Base-by-base conservation (phyloP, 257 asterid genomes). In the Henckelia pumila region DNA sequence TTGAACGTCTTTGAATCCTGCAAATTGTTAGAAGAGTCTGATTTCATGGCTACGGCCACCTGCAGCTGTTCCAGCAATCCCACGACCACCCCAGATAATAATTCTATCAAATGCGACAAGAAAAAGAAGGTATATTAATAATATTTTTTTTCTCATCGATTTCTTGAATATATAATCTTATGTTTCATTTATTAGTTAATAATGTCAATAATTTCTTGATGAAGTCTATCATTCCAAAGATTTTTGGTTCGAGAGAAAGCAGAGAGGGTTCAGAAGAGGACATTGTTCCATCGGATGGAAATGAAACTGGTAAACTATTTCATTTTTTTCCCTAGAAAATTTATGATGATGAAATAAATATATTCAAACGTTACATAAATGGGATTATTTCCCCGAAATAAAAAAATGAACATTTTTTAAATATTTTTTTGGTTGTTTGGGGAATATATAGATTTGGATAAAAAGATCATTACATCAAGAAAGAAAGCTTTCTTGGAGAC, bases 61-160 rank as follows among this genome's bases (percentile, higher is more conserved):
- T 71, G 72, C 75, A 66, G 61, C 77, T 24, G 69, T 71, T 61
- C 83, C 71, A 62, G 66, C 84, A 73, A 66, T 70, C 55, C 80
- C 63, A 19, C 81, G 22, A 0, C 81, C 67, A 52, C 82, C 59
- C 73, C 89, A 24, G 89, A 92, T 14, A 79, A 80, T 70, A 79
- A 80, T 70, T 78, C 80, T 40, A 57, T 78, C 74, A 83, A 75
- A 77, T 64, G 59, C 53, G 85, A 77, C 26, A 87, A 76, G 85
- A 89, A 87, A 67, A 84, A 81, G 78, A 84, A 87, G 95, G 95
- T 85, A n/a, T n/a, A n/a, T n/a, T n/a, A 77, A 32, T 32, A 19
- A 30, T 40, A 5, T 37, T 9, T 21, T 56, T 2, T 23, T 13
- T 55, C 8, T 7, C 40, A 4, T 32, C 4, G 10, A 32, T n/a